Base-by-base conservation (phyloP, 2,329 filamentous ascomycete genomes). In the Coniochaeta ligniaria region DNA sequence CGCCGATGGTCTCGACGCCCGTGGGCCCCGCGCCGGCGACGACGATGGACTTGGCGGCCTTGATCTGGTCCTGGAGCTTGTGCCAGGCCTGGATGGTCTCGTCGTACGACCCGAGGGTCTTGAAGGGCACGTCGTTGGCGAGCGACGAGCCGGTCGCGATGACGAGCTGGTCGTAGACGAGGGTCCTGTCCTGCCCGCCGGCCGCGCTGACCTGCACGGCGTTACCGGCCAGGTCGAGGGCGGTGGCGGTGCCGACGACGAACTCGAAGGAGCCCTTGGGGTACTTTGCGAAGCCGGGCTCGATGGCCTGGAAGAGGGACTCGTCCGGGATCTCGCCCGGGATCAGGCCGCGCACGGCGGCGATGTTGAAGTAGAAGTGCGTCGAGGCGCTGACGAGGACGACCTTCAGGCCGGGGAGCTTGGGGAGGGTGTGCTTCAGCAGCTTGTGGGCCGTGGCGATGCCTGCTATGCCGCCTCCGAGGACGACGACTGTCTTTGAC, bases 81-180 rank as follows among this genome's bases (percentile, higher is more conserved):
- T 72, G 72, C 3, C 83, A 65, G 22, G 69, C 70, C 0, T 70
- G 68, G 59, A 74, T 75, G 31, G 80, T 80, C 60, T 75, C 66
- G 59, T 77, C 72, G 0, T 76, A 76, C 1, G 75, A 75, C 5
- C 69, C 74, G 11, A 79, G 63, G 22, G 69, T 70, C 69, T 84
- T 85, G 70, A 79, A 85, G 0, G 83, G 81, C 70, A 80, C 73
- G 62, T 68, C 70, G 5, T 74, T 76, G 24, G 66, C 71, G 35
- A 76, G 74, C 31, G 73, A 72, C 3, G 79, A 71, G 8, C 84
- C 84, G 2, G 83, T 86, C 11, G 83, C 82, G 50, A 87, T 71
- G 62, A 87, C 52, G 28, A 24, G 76, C n/a, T 56, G 77, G 64
- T 84, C 76, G 66, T 86, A 87, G 22, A 62, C 62, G 60, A 84